Conservation (phyloP, 73 alveolate species). For the Paramecium tetraurelia region DNA sequence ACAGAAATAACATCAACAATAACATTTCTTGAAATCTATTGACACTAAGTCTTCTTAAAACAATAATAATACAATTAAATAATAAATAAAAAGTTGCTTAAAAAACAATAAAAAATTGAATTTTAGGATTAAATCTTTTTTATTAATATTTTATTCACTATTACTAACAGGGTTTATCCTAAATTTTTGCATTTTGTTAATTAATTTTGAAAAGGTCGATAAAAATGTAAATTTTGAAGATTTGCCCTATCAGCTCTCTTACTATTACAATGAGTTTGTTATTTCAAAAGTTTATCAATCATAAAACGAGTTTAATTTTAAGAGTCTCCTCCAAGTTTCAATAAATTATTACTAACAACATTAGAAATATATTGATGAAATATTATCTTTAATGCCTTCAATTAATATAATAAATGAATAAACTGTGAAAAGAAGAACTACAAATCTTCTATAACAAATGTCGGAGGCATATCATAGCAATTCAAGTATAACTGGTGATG, state of each 20-base stretch:
- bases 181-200: not conserved
- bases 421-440: not conserved
- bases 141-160: not conserved
- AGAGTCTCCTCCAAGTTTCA: not conserved
- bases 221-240: not conserved
- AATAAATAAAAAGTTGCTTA: not conserved
- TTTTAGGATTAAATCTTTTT: not conserved
- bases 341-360: not conserved
- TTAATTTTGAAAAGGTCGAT: not conserved
- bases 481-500: not conserved
- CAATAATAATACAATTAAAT: not conserved
- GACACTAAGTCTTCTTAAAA: not conserved
- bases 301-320: not conserved
- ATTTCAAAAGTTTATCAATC: not conserved
- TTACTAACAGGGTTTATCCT: not conserved
- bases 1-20: not conserved
- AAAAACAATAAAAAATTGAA: not conserved
- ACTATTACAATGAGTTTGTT: not conserved
- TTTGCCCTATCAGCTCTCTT: not conserved
- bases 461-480: not conserved
- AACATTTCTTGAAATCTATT: not conserved
- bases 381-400: not conserved
- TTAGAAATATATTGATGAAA: not conserved
- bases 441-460: not conserved
- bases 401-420: not conserved